Evolutionary conservation across 768 basidiomycete genomes (phyloP).

Genomic region (Phylloporus sp.): DNA sequence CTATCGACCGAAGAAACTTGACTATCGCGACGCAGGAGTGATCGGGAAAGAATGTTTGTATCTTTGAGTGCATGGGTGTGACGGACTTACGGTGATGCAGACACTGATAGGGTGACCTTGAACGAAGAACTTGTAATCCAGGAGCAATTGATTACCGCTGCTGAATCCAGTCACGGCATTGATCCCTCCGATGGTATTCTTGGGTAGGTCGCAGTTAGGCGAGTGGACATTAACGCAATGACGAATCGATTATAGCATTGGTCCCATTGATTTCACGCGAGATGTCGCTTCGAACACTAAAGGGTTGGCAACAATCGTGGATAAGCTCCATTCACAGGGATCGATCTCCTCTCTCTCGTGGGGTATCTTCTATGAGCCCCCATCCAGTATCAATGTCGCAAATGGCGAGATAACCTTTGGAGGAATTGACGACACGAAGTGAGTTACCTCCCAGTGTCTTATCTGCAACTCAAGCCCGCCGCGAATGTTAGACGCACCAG

Average conservation of each 20-base stretch:
- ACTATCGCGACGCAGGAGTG: constrained; percentile 54
- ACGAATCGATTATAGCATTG: constrained; percentile 34
- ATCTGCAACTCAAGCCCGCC: background rate
- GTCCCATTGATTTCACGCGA: constrained; percentile 47
- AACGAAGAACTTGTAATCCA: constrained; percentile 37
- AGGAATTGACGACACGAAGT: constrained; percentile 46
- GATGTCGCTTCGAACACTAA: constrained; percentile 39
- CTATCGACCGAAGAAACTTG: constrained; percentile 37
- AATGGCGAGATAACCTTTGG: constrained; percentile 61
- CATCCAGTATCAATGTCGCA: constrained; percentile 31
- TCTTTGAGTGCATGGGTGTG: background rate
- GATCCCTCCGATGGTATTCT: constrained; percentile 50
- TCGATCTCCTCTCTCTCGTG: constrained; percentile 43
- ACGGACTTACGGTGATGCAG: constrained; percentile 25
- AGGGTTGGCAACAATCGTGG: constrained; percentile 52
- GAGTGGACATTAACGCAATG: background rate
- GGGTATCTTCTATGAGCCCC: constrained; percentile 52
- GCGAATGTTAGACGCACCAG: constrained; percentile 28
- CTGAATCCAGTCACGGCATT: constrained; percentile 41
- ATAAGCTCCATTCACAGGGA: constrained; percentile 50
- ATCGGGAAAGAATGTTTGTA: constrained; percentile 47
- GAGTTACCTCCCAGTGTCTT: background rate
- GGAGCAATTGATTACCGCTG: constrained; percentile 48
- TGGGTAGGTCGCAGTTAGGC: constrained; percentile 31
- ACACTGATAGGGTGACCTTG: constrained; percentile 46